Percentiles rank a stretch among this genome's conserved stretches.
These are phyloP conservation scores for Naumovozyma castellii DNA, from an alignment of 805 yeast species.

Conservation along the genomic window DNA sequence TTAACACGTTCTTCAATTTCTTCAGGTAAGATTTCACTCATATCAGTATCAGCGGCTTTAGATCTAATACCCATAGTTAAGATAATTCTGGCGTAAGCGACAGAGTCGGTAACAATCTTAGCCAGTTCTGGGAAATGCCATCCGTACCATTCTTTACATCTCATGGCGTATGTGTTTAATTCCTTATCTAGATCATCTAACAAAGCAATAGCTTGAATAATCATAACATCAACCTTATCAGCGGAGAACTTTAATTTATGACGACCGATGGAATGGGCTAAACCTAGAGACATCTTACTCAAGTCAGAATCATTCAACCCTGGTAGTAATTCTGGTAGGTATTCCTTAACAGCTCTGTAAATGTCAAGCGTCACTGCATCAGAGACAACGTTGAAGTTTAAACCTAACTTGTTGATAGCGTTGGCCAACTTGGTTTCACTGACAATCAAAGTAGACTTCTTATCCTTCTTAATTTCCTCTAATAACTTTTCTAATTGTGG, in stretches of 20 bases:
- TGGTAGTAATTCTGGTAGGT: constrained; percentile 87
- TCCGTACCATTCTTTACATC: constrained; percentile 99
- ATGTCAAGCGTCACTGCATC: constrained; percentile 93
- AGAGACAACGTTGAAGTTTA: constrained; percentile 78
- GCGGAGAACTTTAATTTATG: constrained; percentile 95
- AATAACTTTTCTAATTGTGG: constrained; percentile 69
- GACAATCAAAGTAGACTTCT: constrained; percentile 79
- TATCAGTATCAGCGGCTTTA: constrained; percentile 81
- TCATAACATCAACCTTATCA: constrained; percentile 98
- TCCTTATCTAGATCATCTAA: constrained; percentile 96
- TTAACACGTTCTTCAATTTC: constrained; percentile 87
- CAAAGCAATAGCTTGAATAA: constrained; percentile 95
- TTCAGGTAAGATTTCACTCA: constrained; percentile 85
- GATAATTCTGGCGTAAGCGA: constrained; percentile 90
- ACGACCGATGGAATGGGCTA: constrained; percentile 97
- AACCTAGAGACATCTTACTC: constrained; percentile 93
- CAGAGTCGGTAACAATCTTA: constrained; percentile 90
- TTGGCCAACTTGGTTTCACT: constrained; percentile 94
- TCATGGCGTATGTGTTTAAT: constrained; percentile 95
- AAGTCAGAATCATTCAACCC: constrained; percentile 80
- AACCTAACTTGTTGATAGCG: constrained; percentile 87
- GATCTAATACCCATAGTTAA: constrained; percentile 90
- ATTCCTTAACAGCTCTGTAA: constrained; percentile 90
- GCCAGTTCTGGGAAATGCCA: constrained; percentile 99
- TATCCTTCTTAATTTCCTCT: constrained; percentile 66